These are phyloP conservation scores for Fraxinus anomala DNA, from an alignment of 257 asterid species.

Conservation along the genomic window DNA sequence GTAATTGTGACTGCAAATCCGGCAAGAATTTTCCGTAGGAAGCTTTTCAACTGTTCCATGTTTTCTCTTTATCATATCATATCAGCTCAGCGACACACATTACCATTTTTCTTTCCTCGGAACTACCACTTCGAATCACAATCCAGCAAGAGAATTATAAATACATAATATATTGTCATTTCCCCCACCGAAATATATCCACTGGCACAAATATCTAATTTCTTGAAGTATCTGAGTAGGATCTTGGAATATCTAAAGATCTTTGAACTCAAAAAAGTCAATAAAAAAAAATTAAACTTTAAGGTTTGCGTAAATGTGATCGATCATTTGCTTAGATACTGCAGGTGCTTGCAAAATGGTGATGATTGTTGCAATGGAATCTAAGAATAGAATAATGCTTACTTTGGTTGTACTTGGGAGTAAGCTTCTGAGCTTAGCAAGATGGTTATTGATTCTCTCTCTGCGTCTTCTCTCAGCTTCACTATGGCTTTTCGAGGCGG, in stretches of 20 bases:
- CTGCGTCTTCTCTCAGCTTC: constrained; percentile 95
- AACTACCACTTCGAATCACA: constrained; percentile 39
- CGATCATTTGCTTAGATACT: too few species aligned
- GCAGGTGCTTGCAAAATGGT: background rate
- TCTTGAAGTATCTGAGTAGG: constrained; percentile 19
- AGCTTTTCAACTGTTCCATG: constrained; percentile 62
- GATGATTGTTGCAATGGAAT: background rate
- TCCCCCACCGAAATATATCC: constrained; percentile 28
- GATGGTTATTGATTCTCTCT: constrained; percentile 87
- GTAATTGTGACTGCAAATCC: constrained; percentile 42
- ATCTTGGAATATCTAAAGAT: constrained; percentile 24
- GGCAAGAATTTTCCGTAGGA: constrained; percentile 59
- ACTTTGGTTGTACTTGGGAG: constrained; percentile 93
- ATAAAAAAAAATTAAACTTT: background rate
- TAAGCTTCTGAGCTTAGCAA: constrained; percentile 81
- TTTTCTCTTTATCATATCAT: constrained; percentile 70
- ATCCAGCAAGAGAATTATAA: constrained; percentile 1
- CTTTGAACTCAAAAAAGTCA: constrained; percentile 11
- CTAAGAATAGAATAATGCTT: constrained; percentile 30
- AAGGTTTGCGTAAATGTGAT: background rate
- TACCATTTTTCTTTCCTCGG: constrained; percentile 48
- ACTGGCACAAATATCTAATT: constrained; percentile 7
- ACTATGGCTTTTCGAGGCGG: constrained; percentile 91
- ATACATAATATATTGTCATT: background rate
- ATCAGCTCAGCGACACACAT: constrained; percentile 54